Percentiles rank a stretch among this genome's conserved stretches.
These are phyloP conservation scores for Neoboletus brunneissimus DNA, from an alignment of 768 basidiomycete species.

Conservation along the genomic window DNA sequence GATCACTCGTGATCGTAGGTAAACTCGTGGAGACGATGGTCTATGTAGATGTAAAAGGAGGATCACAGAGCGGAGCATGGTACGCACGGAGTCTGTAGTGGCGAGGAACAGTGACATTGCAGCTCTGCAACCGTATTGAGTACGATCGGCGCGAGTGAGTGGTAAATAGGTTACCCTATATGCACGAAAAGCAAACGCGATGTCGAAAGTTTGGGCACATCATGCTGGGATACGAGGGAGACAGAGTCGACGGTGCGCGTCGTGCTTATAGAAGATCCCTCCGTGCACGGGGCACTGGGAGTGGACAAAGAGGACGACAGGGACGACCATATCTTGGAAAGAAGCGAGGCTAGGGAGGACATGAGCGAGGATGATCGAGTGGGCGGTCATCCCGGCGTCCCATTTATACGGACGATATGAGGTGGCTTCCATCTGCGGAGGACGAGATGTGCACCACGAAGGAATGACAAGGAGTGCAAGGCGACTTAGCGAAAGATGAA, in stretches of 20 bases:
- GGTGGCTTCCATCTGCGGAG: slow-evolving; percentile 24
- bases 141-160: slow-evolving; percentile 2
- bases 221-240: slow-evolving; percentile 20
- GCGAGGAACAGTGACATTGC: slow-evolving; percentile 81
- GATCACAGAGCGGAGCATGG: neutral
- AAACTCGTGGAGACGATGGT: slow-evolving; percentile 80
- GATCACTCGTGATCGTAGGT: slow-evolving; percentile 73
- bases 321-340: slow-evolving; percentile 6
- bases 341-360: slow-evolving; percentile 11
- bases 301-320: neutral
- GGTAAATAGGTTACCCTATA: slow-evolving; percentile 50
- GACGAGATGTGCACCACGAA: slow-evolving; percentile 15
- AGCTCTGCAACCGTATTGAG: slow-evolving; percentile 45
- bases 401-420: slow-evolving; percentile 28
- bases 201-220: slow-evolving; percentile 44
- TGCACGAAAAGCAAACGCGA: slow-evolving; percentile 59
- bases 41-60: slow-evolving; percentile 26
- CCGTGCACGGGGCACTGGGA: slow-evolving; percentile 13
- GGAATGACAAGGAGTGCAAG: slow-evolving; percentile 14
- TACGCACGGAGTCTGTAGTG: slow-evolving; percentile 77
- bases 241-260: slow-evolving; percentile 21
- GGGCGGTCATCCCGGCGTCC: slow-evolving; percentile 2
- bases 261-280: slow-evolving; percentile 23
- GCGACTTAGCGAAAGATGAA: slow-evolving; percentile 29
- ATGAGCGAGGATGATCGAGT: slow-evolving; percentile 14